Conservation (phyloP, 176 grass and related monocot genomes). For the Oryza glumipatula region DNA sequence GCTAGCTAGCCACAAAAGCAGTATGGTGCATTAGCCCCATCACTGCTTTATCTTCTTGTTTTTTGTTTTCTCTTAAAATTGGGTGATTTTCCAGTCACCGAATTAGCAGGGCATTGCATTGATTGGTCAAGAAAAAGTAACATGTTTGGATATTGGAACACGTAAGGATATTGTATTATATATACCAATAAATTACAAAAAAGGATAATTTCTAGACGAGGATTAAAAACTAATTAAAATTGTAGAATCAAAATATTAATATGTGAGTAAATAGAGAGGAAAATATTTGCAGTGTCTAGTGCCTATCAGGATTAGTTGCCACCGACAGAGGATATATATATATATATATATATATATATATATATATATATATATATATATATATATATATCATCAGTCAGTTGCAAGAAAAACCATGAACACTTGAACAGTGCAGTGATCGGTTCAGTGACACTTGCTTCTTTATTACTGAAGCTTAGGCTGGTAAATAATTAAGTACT, state of each 20-base stretch:
- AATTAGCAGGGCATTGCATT: not conserved
- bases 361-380: too few species aligned
- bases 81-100: too few species aligned
- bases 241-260: not conserved
- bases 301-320: not conserved
- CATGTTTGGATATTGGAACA: constrained; percentile 10
- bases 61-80: not conserved
- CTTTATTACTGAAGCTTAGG: not conserved
- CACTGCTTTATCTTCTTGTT: not conserved
- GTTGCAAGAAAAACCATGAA: not conserved
- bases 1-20: not conserved
- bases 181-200: constrained; percentile 4
- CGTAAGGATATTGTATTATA: not conserved
- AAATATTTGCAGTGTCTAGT: not conserved
- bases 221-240: not conserved
- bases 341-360: too few species aligned
- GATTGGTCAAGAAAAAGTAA: not conserved
- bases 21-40: not conserved
- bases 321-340: not conserved
- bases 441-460: not conserved
- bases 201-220: not conserved
- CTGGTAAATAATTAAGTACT: not conserved
- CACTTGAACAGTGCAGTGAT: not conserved
- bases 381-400: not conserved
- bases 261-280: not conserved